Conservation (phyloP, 768 basidiomycete genomes). For the Termitomyces sp. region DNA sequence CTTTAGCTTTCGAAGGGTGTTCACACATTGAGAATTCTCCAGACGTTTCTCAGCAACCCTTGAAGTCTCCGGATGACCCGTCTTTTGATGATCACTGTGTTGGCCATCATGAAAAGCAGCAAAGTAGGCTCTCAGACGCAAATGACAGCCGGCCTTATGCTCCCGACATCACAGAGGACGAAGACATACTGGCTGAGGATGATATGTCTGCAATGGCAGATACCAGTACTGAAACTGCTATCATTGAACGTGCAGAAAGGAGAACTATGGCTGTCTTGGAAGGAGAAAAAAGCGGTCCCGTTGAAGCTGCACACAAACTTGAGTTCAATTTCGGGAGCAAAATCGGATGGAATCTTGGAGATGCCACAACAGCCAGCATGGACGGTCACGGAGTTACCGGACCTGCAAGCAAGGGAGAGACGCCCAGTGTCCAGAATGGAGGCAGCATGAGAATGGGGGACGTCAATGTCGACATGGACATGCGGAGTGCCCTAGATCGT, state of each 20-base stretch:
- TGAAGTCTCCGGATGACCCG: background rate
- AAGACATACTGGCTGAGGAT: constrained; percentile 22
- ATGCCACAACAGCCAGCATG: background rate
- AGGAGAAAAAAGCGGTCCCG: constrained; percentile 28
- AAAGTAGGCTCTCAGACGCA: background rate
- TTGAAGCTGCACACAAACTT: constrained; percentile 19
- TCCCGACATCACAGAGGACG: background rate
- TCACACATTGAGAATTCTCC: background rate
- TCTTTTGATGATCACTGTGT: background rate
- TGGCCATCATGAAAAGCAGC: background rate
- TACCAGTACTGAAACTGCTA: constrained; percentile 44
- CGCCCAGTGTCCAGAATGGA: constrained; percentile 21
- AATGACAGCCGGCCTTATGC: constrained; percentile 7
- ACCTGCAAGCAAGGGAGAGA: constrained; percentile 3
- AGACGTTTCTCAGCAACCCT: background rate
- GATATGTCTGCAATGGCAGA: constrained; percentile 34
- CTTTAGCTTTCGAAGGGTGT: background rate
- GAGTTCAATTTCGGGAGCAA: constrained; percentile 45
- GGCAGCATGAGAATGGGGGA: constrained; percentile 33
- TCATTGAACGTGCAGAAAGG: constrained; percentile 43
- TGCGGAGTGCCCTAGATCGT: constrained; percentile 67
- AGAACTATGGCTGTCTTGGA: constrained; percentile 20
- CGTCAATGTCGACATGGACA: constrained; percentile 60
- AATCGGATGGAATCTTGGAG: constrained; percentile 33
- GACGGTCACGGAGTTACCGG: background rate